Evolutionary conservation across 768 basidiomycete species (phyloP), one percentile per base, ranked within the genome.

Genomic region (Rhizopogon vesiculosus): DNA sequence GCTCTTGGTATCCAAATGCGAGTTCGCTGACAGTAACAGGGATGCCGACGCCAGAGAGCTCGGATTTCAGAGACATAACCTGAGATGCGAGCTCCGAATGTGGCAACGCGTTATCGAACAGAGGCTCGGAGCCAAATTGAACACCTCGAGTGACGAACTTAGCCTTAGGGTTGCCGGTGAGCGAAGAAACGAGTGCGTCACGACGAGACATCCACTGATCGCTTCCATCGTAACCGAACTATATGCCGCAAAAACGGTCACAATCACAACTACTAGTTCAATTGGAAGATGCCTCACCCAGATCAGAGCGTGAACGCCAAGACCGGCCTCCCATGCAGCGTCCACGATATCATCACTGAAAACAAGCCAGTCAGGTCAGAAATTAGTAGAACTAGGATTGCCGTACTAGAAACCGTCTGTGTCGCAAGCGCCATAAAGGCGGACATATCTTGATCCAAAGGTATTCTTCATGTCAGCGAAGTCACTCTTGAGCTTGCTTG

Each of bases 221-320:
- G 31, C 58, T 52, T n/a, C 71, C 72, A 51, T 67, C 58, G 43
- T 74, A 75, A 41, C 74, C 73, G 59, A 74, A 76, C 74, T 74
- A 31, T 5, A 33, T 18, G 16, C n/a, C 9, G 33, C 29, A 8
- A 3, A 31, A 15, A 15, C 2, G 62, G 41, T 59, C 31, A 3
- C 1, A 50, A 15, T 15, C 15, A 44, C 12, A 40, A 18, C 9
- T 2, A 51, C 16, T 9, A 10, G 2, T 29, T 10, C 28, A n/a
- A 46, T 13, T 39, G 13, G 28, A n/a, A 43, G 48, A 22, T 10
- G 22, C 51, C 77, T 61, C 62, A 86, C 86, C 87, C 86, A 89
- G 57, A 90, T 81, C 18, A 89, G 70, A 15, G 86, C 85, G 58
- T 89, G 87, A 5, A 90, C 84, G 44, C 88, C 87, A 28, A 89